Evolutionary conservation across 805 yeast species (phyloP).

Genomic region (Zygotorulaspora sp.): DNA sequence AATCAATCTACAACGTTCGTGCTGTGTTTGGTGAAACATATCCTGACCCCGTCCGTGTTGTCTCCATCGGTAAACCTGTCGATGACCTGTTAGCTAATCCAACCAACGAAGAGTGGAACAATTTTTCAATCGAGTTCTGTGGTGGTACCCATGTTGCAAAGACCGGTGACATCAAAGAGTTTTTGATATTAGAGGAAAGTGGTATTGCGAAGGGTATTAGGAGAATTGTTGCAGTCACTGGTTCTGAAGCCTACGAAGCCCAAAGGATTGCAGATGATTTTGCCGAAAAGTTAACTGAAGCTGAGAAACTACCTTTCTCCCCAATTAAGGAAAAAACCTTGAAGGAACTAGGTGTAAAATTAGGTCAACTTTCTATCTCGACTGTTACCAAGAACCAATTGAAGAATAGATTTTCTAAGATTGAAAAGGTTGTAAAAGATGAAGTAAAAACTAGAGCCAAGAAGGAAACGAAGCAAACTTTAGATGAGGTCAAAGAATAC

Average conservation of each 20-base stretch:
- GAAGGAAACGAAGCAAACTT: conserved; percentile 75
- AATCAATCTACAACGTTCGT: conserved; percentile 75
- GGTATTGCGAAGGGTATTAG: conserved; percentile 99
- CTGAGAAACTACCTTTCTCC: conserved; percentile 64
- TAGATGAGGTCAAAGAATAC: conserved; percentile 70
- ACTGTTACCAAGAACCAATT: conserved; percentile 74
- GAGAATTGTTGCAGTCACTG: conserved; percentile 96
- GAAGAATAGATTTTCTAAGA: conserved; percentile 65
- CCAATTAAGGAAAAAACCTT: conserved; percentile 73
- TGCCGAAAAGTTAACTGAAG: conserved; percentile 52
- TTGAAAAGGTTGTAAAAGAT: conserved; percentile 85
- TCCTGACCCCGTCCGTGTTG: conserved; percentile 98
- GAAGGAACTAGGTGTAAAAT: conserved; percentile 77
- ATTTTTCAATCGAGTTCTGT: conserved; percentile 87
- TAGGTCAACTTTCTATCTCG: conserved; percentile 78
- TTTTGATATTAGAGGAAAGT: conserved; percentile 86
- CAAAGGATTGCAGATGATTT: conserved; percentile 79
- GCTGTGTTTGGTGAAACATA: conserved; percentile 99
- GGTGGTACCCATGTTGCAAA: conserved; percentile 97
- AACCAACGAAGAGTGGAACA: conserved; percentile 65
- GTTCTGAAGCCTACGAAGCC: conserved; percentile 83
- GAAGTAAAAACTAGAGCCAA: conserved; percentile 84
- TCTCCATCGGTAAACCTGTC: conserved; percentile 88
- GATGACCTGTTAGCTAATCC: conserved; percentile 75
- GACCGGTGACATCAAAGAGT: conserved; percentile 89